phyloP scores from a whole-genome alignment of 345 rosid genomes.

The Citrus trifoliata region DNA sequence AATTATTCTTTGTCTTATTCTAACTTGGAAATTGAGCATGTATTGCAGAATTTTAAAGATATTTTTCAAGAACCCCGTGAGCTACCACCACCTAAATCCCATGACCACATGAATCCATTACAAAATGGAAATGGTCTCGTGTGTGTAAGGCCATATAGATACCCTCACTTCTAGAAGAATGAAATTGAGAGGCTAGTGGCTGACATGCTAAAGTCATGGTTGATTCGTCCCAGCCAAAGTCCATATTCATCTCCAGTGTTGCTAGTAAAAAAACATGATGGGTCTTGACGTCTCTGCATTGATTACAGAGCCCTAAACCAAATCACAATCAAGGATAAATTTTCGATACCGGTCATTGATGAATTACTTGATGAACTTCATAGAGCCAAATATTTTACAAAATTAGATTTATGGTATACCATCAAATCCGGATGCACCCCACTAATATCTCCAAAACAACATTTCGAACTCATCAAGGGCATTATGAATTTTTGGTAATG shows the following conservation, averaged over 20 bases:
- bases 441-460: no score
- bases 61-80: background rate
- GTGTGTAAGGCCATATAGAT: background rate
- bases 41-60: background rate
- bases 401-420: no score
- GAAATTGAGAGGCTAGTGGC: background rate
- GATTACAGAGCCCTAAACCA: no score
- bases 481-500: no score
- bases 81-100: background rate
- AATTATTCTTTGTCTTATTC: background rate
- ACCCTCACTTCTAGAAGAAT: background rate
- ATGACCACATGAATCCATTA: background rate
- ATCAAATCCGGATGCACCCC: no score
- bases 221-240: background rate
- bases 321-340: no score
- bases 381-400: no score
- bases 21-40: background rate
- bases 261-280: background rate
- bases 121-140: background rate
- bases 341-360: no score
- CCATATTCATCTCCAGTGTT: background rate
- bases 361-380: no score
- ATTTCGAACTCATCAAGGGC: no score
- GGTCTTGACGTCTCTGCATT: background rate
- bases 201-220: background rate